Base-by-base conservation (phyloP, 129 eudicot species). In the Escallonia herrerae region DNA sequence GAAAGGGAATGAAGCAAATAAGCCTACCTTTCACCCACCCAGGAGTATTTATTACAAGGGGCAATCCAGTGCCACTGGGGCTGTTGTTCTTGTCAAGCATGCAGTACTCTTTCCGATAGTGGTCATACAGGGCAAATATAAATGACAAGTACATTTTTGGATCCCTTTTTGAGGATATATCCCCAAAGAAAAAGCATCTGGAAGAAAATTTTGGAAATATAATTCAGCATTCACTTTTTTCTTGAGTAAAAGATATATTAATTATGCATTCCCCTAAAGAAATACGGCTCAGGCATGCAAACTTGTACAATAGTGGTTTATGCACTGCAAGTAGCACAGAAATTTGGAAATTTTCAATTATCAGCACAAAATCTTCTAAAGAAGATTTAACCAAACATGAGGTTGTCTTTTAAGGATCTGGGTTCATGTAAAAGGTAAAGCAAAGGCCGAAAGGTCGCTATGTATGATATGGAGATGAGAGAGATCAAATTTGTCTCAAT, bases 171-270 rank as follows among this genome's bases (percentile, higher is more conserved):
- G 95, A 80, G 62, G 99, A 89, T 72, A 80, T 74, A 71, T 93
- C 99, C 60, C 99, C 99, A 79, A 83, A 93, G 81, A 93, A 93
- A 74, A 77, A 93, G 83, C 91, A 89, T 83, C 95, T 93, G 87
- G 55, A 54, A 55, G 14, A 15, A 61, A 63, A 58, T 69, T 72
- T 70, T 67, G 10, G 46, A 48, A 62, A 9, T n/a, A 51, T 1
- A 51, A 10, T 51, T 10, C 56, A 51, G 56, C 5, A 3, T 51
- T 51, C 56, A 12, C 15, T 51, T 51, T 4, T 51, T 51, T 22
- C 33, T 22, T 22, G 33, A 22, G 1, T 22, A 22, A 22, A 22
- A 22, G 33, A 22, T 22, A 22, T 0, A 22, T 22, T 22, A 22
- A 22, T 22, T 22, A 22, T 2, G 33, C 49, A 45, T 45, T 45